Conservation (phyloP, 1,284 basidiomycete species). For the Rhodotorula sp. region DNA sequence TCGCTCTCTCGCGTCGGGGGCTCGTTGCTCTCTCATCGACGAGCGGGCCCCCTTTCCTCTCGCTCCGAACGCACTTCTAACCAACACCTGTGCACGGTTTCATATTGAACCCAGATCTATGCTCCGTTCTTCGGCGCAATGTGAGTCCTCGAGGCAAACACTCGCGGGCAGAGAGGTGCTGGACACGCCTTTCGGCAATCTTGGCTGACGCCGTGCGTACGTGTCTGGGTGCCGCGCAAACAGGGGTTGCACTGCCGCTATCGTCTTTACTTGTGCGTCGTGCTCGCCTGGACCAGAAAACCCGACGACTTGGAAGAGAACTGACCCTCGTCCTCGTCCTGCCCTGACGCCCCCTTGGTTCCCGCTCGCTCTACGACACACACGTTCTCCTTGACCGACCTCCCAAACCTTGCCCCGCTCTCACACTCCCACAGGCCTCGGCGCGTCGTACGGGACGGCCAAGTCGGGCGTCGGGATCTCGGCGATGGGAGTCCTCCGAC, state of each 20-base stretch:
- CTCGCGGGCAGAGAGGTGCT: background rate
- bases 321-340: background rate
- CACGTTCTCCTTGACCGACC: background rate
- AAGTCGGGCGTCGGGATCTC: constrained; percentile 55
- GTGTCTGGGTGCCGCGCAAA: background rate
- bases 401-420: background rate
- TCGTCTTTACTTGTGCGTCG: constrained; percentile 91
- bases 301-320: too few species aligned
- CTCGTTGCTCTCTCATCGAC: background rate
- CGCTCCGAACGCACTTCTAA: background rate
- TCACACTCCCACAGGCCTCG: constrained; percentile 29
- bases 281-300: background rate
- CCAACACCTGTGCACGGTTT: too few species aligned
- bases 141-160: constrained; percentile 53
- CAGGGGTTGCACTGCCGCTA: constrained; percentile 91
- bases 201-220: background rate
- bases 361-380: background rate
- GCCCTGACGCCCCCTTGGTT: background rate
- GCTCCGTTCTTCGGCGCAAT: constrained; percentile 91
- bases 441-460: constrained; percentile 52
- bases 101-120: constrained; percentile 17
- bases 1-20: background rate
- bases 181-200: background rate
- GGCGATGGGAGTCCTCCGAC: constrained; percentile 55
- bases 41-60: background rate